Evolutionary conservation across 306 rosid species (phyloP).

Genomic region (Vigna angularis): DNA sequence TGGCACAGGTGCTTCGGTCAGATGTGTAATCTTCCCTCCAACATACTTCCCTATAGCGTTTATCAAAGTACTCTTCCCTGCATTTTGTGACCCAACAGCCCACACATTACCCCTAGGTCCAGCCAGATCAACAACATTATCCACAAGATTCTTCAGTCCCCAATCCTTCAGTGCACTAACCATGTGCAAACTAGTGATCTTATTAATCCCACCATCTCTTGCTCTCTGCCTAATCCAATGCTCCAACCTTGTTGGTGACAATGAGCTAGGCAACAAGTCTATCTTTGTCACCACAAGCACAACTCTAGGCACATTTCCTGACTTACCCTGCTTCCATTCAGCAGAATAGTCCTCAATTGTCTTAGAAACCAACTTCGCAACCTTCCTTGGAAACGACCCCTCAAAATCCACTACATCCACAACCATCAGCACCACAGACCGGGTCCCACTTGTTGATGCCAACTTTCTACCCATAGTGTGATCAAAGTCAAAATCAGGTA

Average conservation of each 20-base stretch:
- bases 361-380: conserved; percentile 72
- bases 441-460: conserved; percentile 61
- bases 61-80: conserved; percentile 91
- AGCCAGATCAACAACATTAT: conserved; percentile 66
- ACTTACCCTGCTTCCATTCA: conserved; percentile 84
- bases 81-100: conserved; percentile 96
- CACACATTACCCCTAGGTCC: conserved; percentile 93
- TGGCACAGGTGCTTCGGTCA: conserved; percentile 95
- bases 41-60: conserved; percentile 73
- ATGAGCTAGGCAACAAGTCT: conserved; percentile 74
- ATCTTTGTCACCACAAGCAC: conserved; percentile 86
- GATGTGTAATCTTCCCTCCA: conserved; percentile 71
- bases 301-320: conserved; percentile 89
- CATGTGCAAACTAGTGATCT: conserved; percentile 89
- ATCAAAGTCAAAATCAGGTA: conserved; percentile 90
- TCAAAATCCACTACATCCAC: conserved; percentile 90
- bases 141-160: conserved; percentile 86
- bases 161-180: conserved; percentile 85
- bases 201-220: conserved; percentile 81
- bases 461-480: conserved; percentile 86
- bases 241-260: conserved; percentile 82
- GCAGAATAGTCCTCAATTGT: conserved; percentile 72
- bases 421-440: conserved; percentile 84
- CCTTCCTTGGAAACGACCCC: conserved; percentile 86
- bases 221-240: conserved; percentile 95